These are phyloP conservation scores for Laburnicola sp. DNA, from an alignment of 2,329 filamentous ascomycete genomes.

Conservation along the genomic window DNA sequence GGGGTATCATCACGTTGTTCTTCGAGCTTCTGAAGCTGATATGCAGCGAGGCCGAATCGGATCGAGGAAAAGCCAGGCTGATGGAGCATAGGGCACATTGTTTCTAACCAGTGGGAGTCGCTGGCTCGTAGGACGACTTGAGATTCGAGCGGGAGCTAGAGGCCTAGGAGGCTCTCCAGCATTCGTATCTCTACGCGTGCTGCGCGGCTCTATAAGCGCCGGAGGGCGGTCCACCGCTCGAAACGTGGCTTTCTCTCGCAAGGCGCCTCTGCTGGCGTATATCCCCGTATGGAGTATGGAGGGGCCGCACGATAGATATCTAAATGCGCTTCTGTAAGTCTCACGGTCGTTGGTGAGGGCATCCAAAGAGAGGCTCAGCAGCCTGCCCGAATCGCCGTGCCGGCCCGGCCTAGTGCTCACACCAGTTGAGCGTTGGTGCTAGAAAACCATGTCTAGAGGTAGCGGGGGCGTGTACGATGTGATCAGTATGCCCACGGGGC, in stretches of 20 bases:
- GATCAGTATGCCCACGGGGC: no score
- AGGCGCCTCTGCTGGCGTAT: constrained; percentile 12
- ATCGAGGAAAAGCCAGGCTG: constrained; percentile 17
- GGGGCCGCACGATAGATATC: constrained; percentile 11
- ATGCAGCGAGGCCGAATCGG: constrained; percentile 17
- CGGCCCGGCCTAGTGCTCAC: not conserved
- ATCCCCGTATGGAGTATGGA: not conserved
- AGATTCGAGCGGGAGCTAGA: constrained; percentile 4
- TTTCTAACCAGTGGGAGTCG: constrained; percentile 12
- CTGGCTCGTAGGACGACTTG: constrained; percentile 14
- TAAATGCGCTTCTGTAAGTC: constrained; percentile 10
- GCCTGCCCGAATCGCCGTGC: not conserved
- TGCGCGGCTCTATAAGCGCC: constrained; percentile 34
- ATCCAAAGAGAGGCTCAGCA: constrained; percentile 1
- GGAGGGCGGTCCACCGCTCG: constrained; percentile 17
- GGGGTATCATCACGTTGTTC: not conserved
- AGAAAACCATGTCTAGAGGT: not conserved
- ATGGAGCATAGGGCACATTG: constrained; percentile 13
- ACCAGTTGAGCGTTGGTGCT: not conserved
- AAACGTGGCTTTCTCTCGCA: constrained; percentile 18
- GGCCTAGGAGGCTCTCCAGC: constrained; percentile 18
- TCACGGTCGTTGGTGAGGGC: constrained; percentile 26
- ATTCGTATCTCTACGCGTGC: constrained; percentile 34
- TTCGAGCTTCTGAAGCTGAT: not conserved
- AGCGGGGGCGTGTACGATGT: not conserved